Conservation (phyloP, 1,139 yeast species). For the Hyphopichia wangnamkhiaoensis region DNA sequence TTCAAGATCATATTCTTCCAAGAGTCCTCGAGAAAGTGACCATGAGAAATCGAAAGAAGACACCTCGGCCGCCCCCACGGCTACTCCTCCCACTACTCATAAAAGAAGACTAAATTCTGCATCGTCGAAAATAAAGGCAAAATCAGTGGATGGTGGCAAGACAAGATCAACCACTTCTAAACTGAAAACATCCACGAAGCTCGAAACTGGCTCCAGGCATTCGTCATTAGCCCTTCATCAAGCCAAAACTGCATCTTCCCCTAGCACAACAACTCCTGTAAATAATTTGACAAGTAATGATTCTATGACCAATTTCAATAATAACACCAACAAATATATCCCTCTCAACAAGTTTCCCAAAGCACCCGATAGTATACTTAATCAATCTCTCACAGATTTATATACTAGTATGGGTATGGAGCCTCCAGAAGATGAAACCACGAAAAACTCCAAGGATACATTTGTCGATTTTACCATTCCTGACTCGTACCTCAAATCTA, state of each 20-base stretch:
- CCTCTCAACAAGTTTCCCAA: constrained; percentile 33
- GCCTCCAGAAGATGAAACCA: constrained; percentile 10
- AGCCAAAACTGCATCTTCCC: not conserved
- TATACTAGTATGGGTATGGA: constrained; percentile 17
- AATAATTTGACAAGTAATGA: constrained; percentile 2
- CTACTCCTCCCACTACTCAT: not conserved
- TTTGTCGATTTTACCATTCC: constrained; percentile 35
- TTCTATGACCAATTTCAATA: constrained; percentile 1
- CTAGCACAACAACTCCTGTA: not conserved
- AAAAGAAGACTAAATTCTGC: constrained; percentile 21
- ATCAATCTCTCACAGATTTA: constrained; percentile 19
- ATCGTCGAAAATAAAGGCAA: constrained; percentile 91
- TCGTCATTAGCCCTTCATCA: not conserved
- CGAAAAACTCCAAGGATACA: constrained; percentile 8
- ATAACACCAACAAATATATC: constrained; percentile 16
- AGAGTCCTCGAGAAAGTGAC: constrained; percentile 12
- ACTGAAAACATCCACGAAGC: not conserved
- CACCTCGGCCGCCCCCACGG: not conserved
- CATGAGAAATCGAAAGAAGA: not conserved
- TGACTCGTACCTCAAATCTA: constrained; percentile 27
- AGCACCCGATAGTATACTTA: constrained; percentile 24
- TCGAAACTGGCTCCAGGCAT: not conserved
- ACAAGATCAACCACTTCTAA: not conserved
- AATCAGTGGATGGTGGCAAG: constrained; percentile 68
- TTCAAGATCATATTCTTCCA: constrained; percentile 9